A percentile compares a stretch with the other conserved stretches of the same genome.
phyloP scores from a whole-genome alignment of 805 yeast species.

The Ogataea wickerhamii region DNA sequence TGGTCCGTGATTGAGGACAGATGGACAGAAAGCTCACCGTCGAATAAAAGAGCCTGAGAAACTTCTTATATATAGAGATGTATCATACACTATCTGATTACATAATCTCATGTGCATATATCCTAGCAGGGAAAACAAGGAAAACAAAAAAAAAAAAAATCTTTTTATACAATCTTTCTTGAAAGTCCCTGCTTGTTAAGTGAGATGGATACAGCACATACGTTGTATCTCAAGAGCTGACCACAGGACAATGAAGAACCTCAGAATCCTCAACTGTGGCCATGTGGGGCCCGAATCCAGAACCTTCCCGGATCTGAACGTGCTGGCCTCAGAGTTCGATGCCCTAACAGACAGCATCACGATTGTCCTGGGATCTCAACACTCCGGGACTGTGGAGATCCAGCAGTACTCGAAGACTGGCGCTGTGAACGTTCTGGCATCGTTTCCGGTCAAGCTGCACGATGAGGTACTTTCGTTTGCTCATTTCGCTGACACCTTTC shows the following conservation, averaged over 20 bases:
- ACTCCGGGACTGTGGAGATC: constrained; percentile 61
- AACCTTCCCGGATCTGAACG: constrained; percentile 62
- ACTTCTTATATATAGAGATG: no score
- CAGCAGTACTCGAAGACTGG: constrained; percentile 73
- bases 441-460: constrained; percentile 47
- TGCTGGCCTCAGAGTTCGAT: constrained; percentile 60
- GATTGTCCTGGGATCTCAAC: constrained; percentile 53
- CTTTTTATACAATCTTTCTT: no score
- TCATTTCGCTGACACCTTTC: constrained; percentile 68
- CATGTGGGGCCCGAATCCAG: constrained; percentile 47
- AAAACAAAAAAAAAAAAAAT: no score
- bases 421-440: constrained; percentile 51
- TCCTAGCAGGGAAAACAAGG: no score
- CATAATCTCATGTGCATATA: no score
- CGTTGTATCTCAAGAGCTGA: no score
- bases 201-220: no score
- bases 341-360: constrained; percentile 71
- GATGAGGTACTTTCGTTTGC: constrained; percentile 50
- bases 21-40: constrained; percentile 23
- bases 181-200: no score
- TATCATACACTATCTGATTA: no score
- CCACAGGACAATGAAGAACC: constrained; percentile 33
- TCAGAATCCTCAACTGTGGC: constrained; percentile 47
- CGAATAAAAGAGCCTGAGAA: no score
- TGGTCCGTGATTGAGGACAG: constrained; percentile 72